These are phyloP conservation scores for Eragrostis tef DNA, from an alignment of 202 grass and related monocot species.

Conservation along the genomic window DNA sequence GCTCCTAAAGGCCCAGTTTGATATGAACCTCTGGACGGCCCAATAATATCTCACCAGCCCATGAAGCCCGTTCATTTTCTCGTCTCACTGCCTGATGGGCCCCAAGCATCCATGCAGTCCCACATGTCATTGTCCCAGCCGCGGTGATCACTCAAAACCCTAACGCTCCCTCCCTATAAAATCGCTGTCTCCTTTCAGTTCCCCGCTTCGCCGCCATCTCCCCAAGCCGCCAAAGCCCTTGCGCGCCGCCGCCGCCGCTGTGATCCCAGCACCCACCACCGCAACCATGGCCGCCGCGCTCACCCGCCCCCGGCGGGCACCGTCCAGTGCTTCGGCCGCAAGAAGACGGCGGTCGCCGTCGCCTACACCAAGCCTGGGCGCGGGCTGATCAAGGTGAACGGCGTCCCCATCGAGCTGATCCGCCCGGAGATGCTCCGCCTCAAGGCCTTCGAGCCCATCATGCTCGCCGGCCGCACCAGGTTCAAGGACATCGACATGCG, in stretches of 20 bases:
- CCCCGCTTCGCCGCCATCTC: not conserved
- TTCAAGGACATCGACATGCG: slow-evolving; percentile 74
- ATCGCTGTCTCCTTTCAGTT: not conserved
- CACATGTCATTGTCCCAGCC: not conserved
- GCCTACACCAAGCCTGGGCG: slow-evolving; percentile 51
- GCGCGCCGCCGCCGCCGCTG: not conserved
- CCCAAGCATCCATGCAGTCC: not conserved
- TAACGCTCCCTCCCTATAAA: slow-evolving; percentile 10
- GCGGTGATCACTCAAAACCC: slow-evolving; percentile 17
- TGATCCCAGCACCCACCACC: not conserved
- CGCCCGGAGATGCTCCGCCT: slow-evolving; percentile 63
- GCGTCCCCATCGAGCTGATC: slow-evolving; percentile 69
- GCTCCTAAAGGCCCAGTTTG: not conserved
- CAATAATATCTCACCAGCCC: not conserved
- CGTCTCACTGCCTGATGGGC: not conserved
- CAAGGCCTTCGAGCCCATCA: slow-evolving; percentile 75
- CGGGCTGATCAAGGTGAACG: slow-evolving; percentile 67
- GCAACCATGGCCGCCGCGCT: not conserved
- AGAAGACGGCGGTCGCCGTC: slow-evolving; percentile 58
- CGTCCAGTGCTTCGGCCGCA: slow-evolving; percentile 58
- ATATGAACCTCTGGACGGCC: not conserved
- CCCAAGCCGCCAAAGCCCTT: not conserved
- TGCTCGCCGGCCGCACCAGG: slow-evolving; percentile 60
- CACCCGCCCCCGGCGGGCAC: slow-evolving; percentile 6
- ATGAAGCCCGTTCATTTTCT: not conserved